These are phyloP conservation scores for Protomyces gravidus DNA, from an alignment of 1,139 yeast genomes.

Conservation along the genomic window DNA sequence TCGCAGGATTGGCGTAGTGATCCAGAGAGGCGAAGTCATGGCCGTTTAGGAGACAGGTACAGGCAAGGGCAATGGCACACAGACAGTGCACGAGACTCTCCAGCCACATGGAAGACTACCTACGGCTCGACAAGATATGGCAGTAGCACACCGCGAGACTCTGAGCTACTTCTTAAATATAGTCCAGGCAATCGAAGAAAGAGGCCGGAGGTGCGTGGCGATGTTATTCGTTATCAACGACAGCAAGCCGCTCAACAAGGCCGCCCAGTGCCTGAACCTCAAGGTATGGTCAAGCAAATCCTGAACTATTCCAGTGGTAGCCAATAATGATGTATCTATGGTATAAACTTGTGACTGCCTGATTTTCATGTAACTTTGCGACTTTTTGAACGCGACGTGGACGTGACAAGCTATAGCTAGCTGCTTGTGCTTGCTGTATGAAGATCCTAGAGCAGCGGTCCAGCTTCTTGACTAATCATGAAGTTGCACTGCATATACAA, in stretches of 20 bases:
- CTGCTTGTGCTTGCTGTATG: neutral
- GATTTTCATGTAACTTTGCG: neutral
- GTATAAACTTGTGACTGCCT: neutral
- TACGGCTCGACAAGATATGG: too few relatives aligned
- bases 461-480: constrained; percentile 28
- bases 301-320: neutral
- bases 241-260: neutral
- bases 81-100: neutral
- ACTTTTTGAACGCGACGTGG: too few relatives aligned
- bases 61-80: too few relatives aligned
- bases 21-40: neutral
- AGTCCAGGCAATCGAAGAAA: neutral
- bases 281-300: neutral
- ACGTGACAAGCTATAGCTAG: too few relatives aligned
- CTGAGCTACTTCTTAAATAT: neutral
- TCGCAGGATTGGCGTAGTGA: too few relatives aligned
- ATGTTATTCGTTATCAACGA: neutral
- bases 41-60: neutral
- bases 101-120: too few relatives aligned
- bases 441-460: constrained; percentile 26
- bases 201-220: neutral
- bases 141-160: too few relatives aligned
- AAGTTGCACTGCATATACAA: constrained; percentile 25
- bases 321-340: neutral
- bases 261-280: neutral